Evolutionary conservation across 176 grass and related monocot species (phyloP).

Genomic region (Metroxylon sagu): DNA sequence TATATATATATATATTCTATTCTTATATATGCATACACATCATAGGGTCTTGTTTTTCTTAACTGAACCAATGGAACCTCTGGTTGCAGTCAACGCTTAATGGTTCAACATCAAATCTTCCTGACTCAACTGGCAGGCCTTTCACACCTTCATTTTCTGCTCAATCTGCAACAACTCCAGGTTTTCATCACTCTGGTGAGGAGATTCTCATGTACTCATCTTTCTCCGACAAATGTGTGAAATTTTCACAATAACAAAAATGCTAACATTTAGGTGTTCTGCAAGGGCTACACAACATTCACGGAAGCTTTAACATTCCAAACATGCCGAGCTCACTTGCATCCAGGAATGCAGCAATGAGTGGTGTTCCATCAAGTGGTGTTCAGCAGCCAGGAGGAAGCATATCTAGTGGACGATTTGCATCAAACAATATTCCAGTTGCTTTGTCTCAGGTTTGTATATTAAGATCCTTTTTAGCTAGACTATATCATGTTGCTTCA

Average conservation of each 20-base stretch:
- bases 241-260: background rate
- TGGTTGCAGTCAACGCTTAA: constrained; percentile 63
- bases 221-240: background rate
- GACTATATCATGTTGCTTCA: no score
- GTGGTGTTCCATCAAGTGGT: constrained; percentile 66
- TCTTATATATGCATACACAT: no score
- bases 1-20: no score
- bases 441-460: constrained; percentile 74
- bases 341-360: constrained; percentile 74
- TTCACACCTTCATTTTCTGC: constrained; percentile 68
- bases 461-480: constrained; percentile 2
- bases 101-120: constrained; percentile 63
- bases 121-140: constrained; percentile 69
- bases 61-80: background rate
- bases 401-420: constrained; percentile 69
- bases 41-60: no score
- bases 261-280: constrained; percentile 14
- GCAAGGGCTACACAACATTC: constrained; percentile 75
- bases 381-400: constrained; percentile 81
- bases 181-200: constrained; percentile 89
- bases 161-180: constrained; percentile 63
- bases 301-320: constrained; percentile 73
- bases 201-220: background rate
- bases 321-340: constrained; percentile 73
- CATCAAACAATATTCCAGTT: constrained; percentile 82